Base-by-base conservation (phyloP, 768 basidiomycete species). In the Pleurotus platypus region DNA sequence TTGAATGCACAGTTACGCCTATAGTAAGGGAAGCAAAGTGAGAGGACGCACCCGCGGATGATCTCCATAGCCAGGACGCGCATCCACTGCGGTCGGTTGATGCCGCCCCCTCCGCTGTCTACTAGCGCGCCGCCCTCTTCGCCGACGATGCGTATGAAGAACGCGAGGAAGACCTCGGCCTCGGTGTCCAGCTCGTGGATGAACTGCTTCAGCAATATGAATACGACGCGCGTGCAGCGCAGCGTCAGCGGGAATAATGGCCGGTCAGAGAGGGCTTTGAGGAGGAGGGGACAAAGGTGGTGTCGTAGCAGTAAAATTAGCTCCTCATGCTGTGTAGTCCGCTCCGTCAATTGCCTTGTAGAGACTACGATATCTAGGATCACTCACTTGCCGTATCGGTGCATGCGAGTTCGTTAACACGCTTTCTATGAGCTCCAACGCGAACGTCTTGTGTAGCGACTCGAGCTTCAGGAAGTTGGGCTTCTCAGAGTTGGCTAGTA, bases 351-450 rank as follows among this genome's bases (percentile, higher is more conserved):
- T 11, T 9, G 30, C 30, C 7, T 11, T 30, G 30, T 30, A 30
- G 30, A 30, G 30, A 8, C 7, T 30, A 2, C 22, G 22, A 24
- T 24, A 24, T 24, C 22, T 24, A 11, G 2, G 8, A 1, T 30
- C 30, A 67, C 74, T 38, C 62, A 90, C 94, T 77, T 88, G 83
- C 51, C 89, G 81, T 67, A 95, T 94, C 0, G 93, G 76, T 15
- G 79, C 81, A 60, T 93, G 87, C 63, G 95, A 94, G 67, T 95
- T 94, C 5, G 93, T 94, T 50, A 99, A 74, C 2, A 98, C 92
- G 64, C 95, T 98, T 73, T 99, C 96, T 39, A 98, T 93, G 54
- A 98, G 75, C 71, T 99, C 96, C n/a, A 99, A 73, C 0, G 94
- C 93, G 62, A 98, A 98, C 0, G 97, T 98, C 70, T 94, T 89